Conservation (phyloP, 306 rosid species). For the Cicer chorassanicum region DNA sequence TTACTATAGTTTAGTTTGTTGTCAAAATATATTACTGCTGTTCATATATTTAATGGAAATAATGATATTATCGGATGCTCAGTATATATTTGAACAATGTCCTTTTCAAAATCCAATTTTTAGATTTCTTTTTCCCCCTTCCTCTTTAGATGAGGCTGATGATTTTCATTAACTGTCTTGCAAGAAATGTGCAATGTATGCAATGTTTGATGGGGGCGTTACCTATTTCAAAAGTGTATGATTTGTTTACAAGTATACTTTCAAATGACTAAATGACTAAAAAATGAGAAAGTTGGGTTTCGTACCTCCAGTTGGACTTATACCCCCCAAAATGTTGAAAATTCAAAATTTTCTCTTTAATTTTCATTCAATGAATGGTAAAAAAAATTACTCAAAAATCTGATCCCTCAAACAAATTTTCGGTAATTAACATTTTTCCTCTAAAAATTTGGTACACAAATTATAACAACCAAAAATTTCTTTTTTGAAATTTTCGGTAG, state of each 20-base stretch:
- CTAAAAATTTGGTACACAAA: no score
- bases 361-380: no score
- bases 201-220: not conserved
- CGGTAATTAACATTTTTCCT: no score
- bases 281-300: no score
- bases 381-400: no score
- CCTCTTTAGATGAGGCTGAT: not conserved
- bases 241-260: not conserved
- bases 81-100: not conserved
- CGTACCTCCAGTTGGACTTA: no score
- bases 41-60: constrained; percentile 6
- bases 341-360: no score
- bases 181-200: not conserved
- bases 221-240: not conserved
- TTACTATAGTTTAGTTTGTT: not conserved
- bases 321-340: no score
- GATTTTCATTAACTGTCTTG: not conserved
- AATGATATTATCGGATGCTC: not conserved
- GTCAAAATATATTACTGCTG: not conserved
- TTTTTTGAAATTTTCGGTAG: no score
- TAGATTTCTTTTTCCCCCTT: not conserved
- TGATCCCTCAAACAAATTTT: no score
- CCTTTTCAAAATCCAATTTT: not conserved
- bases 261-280: not conserved
- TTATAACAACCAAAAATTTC: no score